A percentile compares a stretch with the other conserved stretches of the same genome.
Evolutionary conservation across 1,139 yeast genomes (phyloP).

Genomic region (Tardiomyces digboiensis): DNA sequence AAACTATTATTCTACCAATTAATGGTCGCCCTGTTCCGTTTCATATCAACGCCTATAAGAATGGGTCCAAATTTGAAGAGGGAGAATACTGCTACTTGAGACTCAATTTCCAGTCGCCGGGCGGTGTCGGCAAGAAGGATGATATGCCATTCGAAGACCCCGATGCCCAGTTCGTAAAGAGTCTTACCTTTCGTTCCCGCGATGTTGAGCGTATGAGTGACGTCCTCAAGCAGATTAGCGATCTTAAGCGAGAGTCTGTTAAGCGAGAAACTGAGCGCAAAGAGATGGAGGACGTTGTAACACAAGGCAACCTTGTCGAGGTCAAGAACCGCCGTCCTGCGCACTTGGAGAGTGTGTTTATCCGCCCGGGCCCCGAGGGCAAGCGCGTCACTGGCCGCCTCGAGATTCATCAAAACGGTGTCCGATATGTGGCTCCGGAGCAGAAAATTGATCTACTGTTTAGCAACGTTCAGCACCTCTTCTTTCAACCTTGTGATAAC

Average conservation of each 20-base stretch:
- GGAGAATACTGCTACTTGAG: conserved; percentile 90
- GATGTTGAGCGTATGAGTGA: conserved; percentile 92
- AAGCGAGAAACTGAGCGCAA: conserved; percentile 88
- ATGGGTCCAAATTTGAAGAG: conserved; percentile 93
- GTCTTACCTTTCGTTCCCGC: conserved; percentile 80
- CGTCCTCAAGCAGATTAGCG: conserved; percentile 83
- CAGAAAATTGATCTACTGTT: conserved; percentile 84
- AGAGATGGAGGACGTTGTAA: conserved; percentile 90
- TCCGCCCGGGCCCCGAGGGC: conserved; percentile 95
- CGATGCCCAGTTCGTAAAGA: conserved; percentile 77
- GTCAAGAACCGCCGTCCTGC: conserved; percentile 72
- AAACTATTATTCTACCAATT: conserved; percentile 84
- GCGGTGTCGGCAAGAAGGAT: conserved; percentile 54
- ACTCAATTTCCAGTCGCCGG: conserved; percentile 90
- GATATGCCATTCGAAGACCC: conserved; percentile 92
- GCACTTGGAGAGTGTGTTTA: conserved; percentile 79
- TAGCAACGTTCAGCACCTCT: conserved; percentile 84
- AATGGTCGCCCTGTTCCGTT: conserved; percentile 97
- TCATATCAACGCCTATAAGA: conserved; percentile 89
- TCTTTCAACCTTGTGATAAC: conserved; percentile 94
- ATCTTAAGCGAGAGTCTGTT: conserved; percentile 83
- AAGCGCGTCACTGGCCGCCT: conserved; percentile 89
- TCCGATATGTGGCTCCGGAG: conserved; percentile 82
- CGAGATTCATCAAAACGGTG: conserved; percentile 93
- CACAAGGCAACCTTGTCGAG: conserved; percentile 83